Conservation (phyloP, 176 grass and related monocot species). For the Oryza punctata region DNA sequence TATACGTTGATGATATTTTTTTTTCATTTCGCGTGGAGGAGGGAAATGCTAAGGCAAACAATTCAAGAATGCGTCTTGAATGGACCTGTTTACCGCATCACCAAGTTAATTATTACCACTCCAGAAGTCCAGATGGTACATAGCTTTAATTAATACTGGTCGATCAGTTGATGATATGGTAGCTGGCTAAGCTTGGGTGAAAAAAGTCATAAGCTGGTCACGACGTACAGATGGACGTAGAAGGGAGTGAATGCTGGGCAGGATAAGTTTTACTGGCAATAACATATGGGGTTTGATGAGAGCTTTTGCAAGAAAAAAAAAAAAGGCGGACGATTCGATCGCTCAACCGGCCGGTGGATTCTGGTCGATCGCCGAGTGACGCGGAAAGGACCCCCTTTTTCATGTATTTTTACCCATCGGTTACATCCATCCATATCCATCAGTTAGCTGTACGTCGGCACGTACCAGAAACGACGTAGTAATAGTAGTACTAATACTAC, state of each 20-base stretch:
- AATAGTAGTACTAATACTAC: background rate
- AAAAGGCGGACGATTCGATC: constrained; percentile 25
- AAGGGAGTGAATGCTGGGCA: background rate
- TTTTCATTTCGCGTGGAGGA: too few species aligned
- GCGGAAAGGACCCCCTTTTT: background rate
- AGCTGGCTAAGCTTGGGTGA: background rate
- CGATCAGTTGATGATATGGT: background rate
- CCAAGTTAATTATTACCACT: background rate
- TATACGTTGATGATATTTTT: too few species aligned
- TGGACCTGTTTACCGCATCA: background rate
- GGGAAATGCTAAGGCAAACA: too few species aligned
- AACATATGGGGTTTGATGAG: background rate
- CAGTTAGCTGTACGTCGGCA: constrained; percentile 23
- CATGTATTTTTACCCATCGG: constrained; percentile 12
- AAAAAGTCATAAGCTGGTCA: background rate
- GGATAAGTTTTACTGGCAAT: constrained; percentile 32
- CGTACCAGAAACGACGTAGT: background rate
- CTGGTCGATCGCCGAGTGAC: background rate
- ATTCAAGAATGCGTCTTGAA: background rate
- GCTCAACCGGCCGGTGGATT: constrained; percentile 15
- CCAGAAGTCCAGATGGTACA: too few species aligned
- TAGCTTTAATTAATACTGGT: background rate
- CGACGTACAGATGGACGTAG: background rate
- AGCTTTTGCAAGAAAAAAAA: constrained; percentile 12
- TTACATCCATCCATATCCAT: background rate